phyloP scores from a whole-genome alignment of 2,329 filamentous ascomycete species.

The Xylariaceae sp. region DNA sequence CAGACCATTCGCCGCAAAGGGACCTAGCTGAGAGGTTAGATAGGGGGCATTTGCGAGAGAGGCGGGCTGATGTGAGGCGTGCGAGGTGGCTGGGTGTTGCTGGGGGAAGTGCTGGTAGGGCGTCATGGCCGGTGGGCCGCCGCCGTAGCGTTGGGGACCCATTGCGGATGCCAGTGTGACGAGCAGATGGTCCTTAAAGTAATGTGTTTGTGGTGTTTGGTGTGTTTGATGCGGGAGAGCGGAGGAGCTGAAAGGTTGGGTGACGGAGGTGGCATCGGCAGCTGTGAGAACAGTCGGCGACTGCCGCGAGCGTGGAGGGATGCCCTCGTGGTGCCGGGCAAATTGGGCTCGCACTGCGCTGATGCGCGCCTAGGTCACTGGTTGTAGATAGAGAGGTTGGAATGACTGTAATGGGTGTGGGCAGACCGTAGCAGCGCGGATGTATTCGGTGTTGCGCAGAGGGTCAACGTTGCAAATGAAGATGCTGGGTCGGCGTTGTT shows the following conservation, averaged over 20 bases:
- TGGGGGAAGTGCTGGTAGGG: constrained; percentile 51
- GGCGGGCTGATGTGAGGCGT: constrained; percentile 44
- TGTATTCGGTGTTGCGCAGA: too few relatives aligned
- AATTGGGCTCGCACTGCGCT: not conserved
- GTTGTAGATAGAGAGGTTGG: not conserved
- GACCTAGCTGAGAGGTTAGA: constrained; percentile 64
- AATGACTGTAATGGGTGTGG: not conserved
- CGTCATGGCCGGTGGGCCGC: constrained; percentile 42
- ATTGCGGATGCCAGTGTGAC: constrained; percentile 18
- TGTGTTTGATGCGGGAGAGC: constrained; percentile 11
- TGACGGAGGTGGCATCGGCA: constrained; percentile 14
- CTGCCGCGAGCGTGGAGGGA: too few relatives aligned
- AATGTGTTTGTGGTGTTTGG: constrained; percentile 13
- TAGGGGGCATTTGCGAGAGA: constrained; percentile 68
- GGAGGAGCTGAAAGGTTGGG: constrained; percentile 12
- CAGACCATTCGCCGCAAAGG: constrained; percentile 60
- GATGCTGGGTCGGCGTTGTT: too few relatives aligned
- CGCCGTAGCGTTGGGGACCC: constrained; percentile 43
- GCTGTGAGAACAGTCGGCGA: not conserved
- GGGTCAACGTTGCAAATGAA: too few relatives aligned
- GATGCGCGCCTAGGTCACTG: not conserved
- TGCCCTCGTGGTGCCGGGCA: not conserved
- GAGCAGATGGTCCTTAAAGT: not conserved
- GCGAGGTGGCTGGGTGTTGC: constrained; percentile 46
- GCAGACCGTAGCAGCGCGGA: too few relatives aligned